Percentiles rank a stretch among this genome's conserved stretches.
Evolutionary conservation across 371 early-diverging fungal species (phyloP).

Genomic region (Apophysomyces trapeziformis): DNA sequence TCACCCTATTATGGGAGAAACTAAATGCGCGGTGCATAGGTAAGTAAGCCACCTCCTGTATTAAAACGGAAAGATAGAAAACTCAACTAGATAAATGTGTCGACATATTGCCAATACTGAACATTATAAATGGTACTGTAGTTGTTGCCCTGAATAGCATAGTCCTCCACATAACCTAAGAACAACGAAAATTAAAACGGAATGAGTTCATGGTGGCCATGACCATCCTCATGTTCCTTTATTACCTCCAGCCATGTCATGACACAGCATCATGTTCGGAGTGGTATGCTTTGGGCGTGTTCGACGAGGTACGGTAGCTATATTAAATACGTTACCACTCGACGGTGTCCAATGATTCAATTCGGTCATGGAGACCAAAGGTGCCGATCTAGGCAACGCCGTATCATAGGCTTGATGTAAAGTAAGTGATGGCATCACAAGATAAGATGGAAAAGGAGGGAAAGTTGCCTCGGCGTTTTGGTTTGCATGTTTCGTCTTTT

Average conservation of each 20-base stretch:
- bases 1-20: conserved; percentile 63
- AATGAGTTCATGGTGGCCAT: background rate
- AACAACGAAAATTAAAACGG: too few species aligned
- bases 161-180: conserved; percentile 62
- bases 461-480: background rate
- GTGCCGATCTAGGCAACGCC: background rate
- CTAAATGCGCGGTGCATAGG: conserved; percentile 7
- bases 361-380: background rate
- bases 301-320: background rate
- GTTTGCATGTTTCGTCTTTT: background rate
- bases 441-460: background rate
- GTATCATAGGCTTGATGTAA: background rate
- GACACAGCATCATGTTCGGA: conserved; percentile 19
- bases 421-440: background rate
- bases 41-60: background rate
- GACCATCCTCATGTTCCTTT: too few species aligned
- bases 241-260: conserved; percentile 68
- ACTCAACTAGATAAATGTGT: conserved; percentile 61
- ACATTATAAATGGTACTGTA: conserved; percentile 45
- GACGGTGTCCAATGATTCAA: background rate
- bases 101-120: conserved; percentile 65
- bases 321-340: background rate
- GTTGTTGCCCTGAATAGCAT: conserved; percentile 51
- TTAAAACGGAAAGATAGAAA: background rate
- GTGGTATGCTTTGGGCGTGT: background rate